Conservation (phyloP, 176 grass and related monocot species). For the Tillandsia leiboldiana region DNA sequence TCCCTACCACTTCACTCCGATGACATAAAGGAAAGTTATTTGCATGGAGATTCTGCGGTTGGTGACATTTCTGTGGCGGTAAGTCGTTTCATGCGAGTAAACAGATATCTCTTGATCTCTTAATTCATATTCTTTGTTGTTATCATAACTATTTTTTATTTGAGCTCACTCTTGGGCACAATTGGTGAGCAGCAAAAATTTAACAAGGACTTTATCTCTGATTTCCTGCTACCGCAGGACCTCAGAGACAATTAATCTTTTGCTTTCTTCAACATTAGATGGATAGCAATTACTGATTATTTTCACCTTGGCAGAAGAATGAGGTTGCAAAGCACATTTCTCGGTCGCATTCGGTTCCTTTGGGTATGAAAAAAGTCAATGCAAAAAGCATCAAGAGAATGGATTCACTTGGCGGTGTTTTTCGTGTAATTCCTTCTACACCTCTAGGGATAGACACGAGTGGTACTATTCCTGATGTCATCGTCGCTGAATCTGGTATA, state of each 20-base stretch:
- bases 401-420: constrained; percentile 62
- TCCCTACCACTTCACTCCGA: constrained; percentile 31
- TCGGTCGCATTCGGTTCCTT: constrained; percentile 73
- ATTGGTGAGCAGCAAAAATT: background rate
- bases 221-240: background rate
- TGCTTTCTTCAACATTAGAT: background rate
- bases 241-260: background rate
- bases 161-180: background rate
- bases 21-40: constrained; percentile 1
- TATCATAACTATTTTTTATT: background rate
- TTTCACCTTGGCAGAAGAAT: constrained; percentile 34
- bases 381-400: constrained; percentile 65
- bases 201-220: background rate
- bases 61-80: constrained; percentile 10
- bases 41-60: constrained; percentile 12
- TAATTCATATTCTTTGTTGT: background rate
- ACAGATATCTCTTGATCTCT: background rate
- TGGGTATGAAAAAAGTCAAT: constrained; percentile 40
- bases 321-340: constrained; percentile 32
- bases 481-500: constrained; percentile 40
- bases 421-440: constrained; percentile 56
- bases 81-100: constrained; percentile 8
- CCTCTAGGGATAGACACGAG: constrained; percentile 18
- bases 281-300: background rate
- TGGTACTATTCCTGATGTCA: constrained; percentile 21